Conservation (phyloP, 441 rosid genomes). For the Gossypium laxum region DNA sequence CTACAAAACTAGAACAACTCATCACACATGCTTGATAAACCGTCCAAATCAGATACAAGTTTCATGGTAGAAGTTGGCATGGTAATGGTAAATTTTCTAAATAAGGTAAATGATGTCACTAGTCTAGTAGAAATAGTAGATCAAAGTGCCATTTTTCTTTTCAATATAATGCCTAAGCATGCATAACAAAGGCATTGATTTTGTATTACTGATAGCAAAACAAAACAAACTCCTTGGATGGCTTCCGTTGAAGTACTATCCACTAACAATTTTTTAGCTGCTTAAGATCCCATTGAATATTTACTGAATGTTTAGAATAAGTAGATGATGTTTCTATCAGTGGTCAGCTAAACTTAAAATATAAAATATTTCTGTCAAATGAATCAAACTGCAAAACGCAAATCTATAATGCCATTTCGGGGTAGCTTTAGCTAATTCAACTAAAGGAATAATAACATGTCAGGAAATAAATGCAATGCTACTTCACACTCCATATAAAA, state of each 20-base stretch:
- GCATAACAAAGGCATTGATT: neutral
- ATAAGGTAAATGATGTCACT: neutral
- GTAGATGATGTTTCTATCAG: neutral
- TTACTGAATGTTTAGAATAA: neutral
- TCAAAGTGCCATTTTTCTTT: neutral
- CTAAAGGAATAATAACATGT: neutral
- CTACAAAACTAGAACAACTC: constrained; percentile 27
- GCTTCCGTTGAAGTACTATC: neutral
- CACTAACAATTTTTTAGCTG: neutral
- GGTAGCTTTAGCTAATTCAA: neutral
- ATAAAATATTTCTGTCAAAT: neutral
- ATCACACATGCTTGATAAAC: neutral
- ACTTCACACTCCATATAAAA: neutral
- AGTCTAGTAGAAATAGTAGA: constrained; percentile 3
- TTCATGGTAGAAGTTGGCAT: neutral
- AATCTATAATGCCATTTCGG: neutral
- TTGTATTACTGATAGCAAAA: neutral
- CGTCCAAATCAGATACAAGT: neutral
- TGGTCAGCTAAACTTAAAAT: neutral
- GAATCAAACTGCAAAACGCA: neutral
- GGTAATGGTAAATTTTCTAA: neutral
- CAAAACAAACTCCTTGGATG: neutral
- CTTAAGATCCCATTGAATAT: neutral
- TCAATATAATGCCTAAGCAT: neutral
- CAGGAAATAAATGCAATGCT: neutral